Percentiles rank a stretch among this genome's conserved stretches.
Evolutionary conservation across 441 rosid species (phyloP).

Genomic region (Adansonia madagascariensis): DNA sequence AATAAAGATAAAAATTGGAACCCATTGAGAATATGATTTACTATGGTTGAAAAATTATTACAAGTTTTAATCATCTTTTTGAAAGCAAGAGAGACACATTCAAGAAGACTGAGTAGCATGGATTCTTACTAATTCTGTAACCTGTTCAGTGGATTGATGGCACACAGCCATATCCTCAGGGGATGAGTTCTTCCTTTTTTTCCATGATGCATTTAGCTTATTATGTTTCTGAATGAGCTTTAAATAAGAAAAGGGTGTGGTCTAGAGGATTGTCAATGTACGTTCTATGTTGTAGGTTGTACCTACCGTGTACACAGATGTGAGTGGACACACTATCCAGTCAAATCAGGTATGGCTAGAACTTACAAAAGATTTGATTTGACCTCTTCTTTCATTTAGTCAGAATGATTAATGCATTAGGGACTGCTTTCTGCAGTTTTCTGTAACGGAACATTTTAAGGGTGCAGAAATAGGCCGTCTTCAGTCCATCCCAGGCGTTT

Average conservation of each 20-base stretch:
- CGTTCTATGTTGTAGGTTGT: constrained; percentile 62
- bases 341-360: constrained; percentile 73
- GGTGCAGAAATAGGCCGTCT: constrained; percentile 61
- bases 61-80: neutral
- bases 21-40: neutral
- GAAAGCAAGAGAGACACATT: neutral
- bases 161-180: neutral
- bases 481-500: constrained; percentile 84
- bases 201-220: neutral
- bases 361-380: neutral
- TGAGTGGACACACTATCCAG: constrained; percentile 73
- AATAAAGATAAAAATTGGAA: neutral
- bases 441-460: constrained; percentile 91
- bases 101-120: neutral
- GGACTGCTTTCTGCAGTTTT: constrained; percentile 58
- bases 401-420: constrained; percentile 23
- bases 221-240: constrained; percentile 6
- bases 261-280: neutral
- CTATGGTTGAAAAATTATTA: neutral
- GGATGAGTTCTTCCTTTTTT: neutral
- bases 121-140: neutral
- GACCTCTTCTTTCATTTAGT: neutral
- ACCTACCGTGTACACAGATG: constrained; percentile 87
- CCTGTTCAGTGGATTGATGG: neutral
- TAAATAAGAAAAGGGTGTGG: neutral